Evolutionary conservation across 2,329 filamentous ascomycete genomes (phyloP), one percentile per base, ranked within the genome.

Genomic region (Aspergillus hiratsukae): DNA sequence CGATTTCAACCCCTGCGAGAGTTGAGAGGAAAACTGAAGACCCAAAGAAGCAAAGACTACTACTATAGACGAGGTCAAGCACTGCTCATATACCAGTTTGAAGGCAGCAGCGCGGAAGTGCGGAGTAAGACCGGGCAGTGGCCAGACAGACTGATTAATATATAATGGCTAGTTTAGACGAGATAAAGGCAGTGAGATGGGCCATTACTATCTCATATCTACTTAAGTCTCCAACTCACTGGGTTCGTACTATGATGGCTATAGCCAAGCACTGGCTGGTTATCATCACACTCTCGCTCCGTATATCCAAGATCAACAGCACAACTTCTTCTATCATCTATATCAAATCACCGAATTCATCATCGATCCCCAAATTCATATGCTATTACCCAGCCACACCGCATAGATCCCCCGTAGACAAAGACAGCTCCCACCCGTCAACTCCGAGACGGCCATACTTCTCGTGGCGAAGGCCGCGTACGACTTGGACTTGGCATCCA

Each of bases 381-480:
- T n/a, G 28, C 28, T 6, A 11, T 17, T 35, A 17, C 31, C 31
- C 31, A 37, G 31, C 31, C 31, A 35, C 31, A 35, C 14, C 5
- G 14, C 31, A 35, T 14, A 23, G 23, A 3, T 23, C 17, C 5
- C 14, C 31, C 31, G 31, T 14, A 35, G 31, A 35, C 31, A 35
- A 35, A 3, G 4, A 17, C 11, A 35, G 4, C 6, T 35, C 31
- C 8, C n/a, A 9, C n/a, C n/a, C 14, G 31, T 37, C n/a, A 21
- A 11, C 8, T 21, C 40, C 4, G 40, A 21, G n/a, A 10, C 40
- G 21, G 19, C 21, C 11, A 46, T 46, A 14, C 19, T 27, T 46
- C 37, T 48, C 21, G 54, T 56, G 54, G 54, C 54, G 27, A 55
- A 53, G 51, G 54, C 54, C 54, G 54, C 54, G 54, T 56, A 53